Evolutionary conservation across 2,329 filamentous ascomycete species (phyloP), one percentile per base, ranked within the genome.

Genomic region (Bipolaris zeicola): DNA sequence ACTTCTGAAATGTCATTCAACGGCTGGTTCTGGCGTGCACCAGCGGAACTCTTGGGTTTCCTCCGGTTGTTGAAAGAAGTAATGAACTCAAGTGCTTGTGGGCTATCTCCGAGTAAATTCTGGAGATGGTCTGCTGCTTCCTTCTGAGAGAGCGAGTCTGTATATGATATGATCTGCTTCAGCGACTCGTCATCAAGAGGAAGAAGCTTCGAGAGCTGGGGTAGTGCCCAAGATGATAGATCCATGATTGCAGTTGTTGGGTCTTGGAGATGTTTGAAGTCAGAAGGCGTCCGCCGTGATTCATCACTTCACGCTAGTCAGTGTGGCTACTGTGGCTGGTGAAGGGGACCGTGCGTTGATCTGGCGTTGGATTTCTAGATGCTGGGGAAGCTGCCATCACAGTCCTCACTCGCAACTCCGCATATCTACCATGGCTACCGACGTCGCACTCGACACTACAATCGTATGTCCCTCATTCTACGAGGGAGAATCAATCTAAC

Each of bases 171-270:
- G 41, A 97, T 85, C 72, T 98, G 91, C 70, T 87, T 86, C 31
- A 98, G 81, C 38, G 94, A 92, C 11, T 90, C 87, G 34, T 96
- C 87, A 34, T 96, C 92, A 10, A 98, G 82, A 6, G 92, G 92
- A 1, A 99, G 83, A 14, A 99, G 83, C 70, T 87, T 87, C 22
- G 88, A 87, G 6, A 99, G 85, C 71, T 92, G 91, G 46, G 89
- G 82, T 38, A 87, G 68, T 26, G 87, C 86, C 87, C 87, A 89
- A 28, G 70, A 62, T 49, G 77, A 69, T 14, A 83, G 68, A 62
- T 76, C 74, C 76, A 77, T 77, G 10, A 55, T 61, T 43, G 44
- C n/a, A 42, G 50, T 47, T 50, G 44, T 37, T n/a, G 28, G 37
- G 44, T 6, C 55, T 36, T 41, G 37, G 41, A 26, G 43, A 37